phyloP scores from a whole-genome alignment of 1,284 basidiomycete genomes.

The Marasmius oreades region DNA sequence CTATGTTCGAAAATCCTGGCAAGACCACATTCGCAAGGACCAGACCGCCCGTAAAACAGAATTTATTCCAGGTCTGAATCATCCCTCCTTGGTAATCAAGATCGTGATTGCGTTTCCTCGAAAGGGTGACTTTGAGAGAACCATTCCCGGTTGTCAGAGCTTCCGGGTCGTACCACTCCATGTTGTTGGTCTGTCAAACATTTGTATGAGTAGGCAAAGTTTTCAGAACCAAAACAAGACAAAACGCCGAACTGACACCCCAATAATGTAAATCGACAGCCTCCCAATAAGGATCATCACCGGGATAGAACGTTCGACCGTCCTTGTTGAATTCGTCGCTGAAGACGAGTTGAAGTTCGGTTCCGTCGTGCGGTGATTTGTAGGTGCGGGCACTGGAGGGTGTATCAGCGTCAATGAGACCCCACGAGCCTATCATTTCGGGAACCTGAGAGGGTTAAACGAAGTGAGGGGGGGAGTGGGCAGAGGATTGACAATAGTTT shows the following conservation, averaged over 20 bases:
- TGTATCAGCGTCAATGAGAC: slow-evolving; percentile 76
- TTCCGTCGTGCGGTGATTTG: slow-evolving; percentile 50
- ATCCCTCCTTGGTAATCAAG: slow-evolving; percentile 48
- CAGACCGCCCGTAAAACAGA: slow-evolving; percentile 70
- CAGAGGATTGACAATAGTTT: too few species aligned
- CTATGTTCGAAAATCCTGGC: slow-evolving; percentile 53
- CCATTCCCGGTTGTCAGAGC: slow-evolving; percentile 52
- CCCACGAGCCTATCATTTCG: slow-evolving; percentile 58
- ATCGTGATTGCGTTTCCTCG: slow-evolving; percentile 40
- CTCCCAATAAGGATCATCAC: slow-evolving; percentile 9
- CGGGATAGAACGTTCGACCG: slow-evolving; percentile 18
- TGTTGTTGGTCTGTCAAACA: slow-evolving; percentile 46
- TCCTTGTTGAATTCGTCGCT: slow-evolving; percentile 35
- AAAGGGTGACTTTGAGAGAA: slow-evolving; percentile 50
- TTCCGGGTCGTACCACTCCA: slow-evolving; percentile 62
- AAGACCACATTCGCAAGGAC: slow-evolving; percentile 59
- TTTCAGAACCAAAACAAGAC: too few species aligned
- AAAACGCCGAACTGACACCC: slow-evolving; percentile 22
- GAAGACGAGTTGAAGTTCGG: slow-evolving; percentile 39
- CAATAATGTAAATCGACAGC: slow-evolving; percentile 55
- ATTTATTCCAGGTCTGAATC: slow-evolving; percentile 43
- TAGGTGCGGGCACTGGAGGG: slow-evolving; percentile 59
- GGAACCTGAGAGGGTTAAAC: slow-evolving; percentile 46
- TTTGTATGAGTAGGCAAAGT: not conserved
- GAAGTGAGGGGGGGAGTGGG: not conserved